A percentile compares a stretch with the other conserved stretches of the same genome.
Conservation (phyloP, 2,329 filamentous ascomycete species). For the Plenodomus tracheiphilus region DNA sequence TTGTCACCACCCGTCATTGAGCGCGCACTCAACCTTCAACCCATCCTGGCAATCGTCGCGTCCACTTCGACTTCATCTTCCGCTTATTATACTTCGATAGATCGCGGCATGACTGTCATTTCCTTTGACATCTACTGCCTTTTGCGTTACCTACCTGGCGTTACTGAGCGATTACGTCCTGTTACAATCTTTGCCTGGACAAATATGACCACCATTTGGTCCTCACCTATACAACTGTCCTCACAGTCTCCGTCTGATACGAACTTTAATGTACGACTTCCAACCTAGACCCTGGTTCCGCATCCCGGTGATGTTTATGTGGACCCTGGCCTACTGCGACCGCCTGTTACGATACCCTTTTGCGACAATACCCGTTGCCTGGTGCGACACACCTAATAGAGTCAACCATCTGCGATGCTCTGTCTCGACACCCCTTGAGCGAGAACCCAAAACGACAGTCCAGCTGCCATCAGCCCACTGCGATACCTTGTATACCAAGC, state of each 20-base stretch:
- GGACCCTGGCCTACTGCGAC: slow-evolving; percentile 14
- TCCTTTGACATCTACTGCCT: not conserved
- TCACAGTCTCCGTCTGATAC: slow-evolving; percentile 12
- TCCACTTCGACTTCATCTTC: slow-evolving; percentile 2
- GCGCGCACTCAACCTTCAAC: slow-evolving; percentile 7
- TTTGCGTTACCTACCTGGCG: not conserved
- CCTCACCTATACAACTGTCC: slow-evolving; percentile 17
- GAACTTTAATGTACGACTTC: slow-evolving; percentile 33
- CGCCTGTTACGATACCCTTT: slow-evolving; percentile 12
- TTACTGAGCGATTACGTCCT: not conserved
- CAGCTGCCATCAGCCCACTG: slow-evolving; percentile 12
- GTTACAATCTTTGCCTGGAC: slow-evolving; percentile 3
- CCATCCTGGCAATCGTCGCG: no score
- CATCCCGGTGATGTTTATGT: slow-evolving; percentile 29
- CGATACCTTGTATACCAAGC: slow-evolving; percentile 4
- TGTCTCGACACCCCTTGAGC: slow-evolving; percentile 11
- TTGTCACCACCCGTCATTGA: no score
- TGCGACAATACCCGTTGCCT: slow-evolving; percentile 17
- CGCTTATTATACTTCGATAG: not conserved
- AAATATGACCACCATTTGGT: slow-evolving; percentile 15
- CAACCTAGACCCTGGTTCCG: slow-evolving; percentile 18
- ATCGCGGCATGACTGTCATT: not conserved
- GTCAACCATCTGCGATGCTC: slow-evolving; percentile 22
- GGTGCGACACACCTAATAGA: slow-evolving; percentile 14
- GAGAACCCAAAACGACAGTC: slow-evolving; percentile 9